Evolutionary conservation across 129 eudicot species (phyloP).

Genomic region (Silybum marianum): DNA sequence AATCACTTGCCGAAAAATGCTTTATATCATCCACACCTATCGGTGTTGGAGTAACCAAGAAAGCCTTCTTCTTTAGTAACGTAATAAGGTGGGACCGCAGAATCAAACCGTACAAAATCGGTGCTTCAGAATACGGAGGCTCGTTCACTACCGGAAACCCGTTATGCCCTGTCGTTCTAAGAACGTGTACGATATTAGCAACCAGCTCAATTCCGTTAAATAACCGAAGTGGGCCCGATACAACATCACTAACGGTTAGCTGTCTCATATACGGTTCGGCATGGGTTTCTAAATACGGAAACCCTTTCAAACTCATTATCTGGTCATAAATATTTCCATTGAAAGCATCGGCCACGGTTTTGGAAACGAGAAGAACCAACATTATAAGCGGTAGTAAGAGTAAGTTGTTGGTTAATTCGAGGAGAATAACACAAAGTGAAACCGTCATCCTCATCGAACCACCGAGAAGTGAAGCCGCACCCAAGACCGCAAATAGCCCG

Average conservation of each 20-base stretch:
- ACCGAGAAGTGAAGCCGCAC: constrained; percentile 91
- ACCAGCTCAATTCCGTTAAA: constrained; percentile 81
- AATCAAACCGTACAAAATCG: constrained; percentile 66
- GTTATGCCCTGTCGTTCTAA: constrained; percentile 68
- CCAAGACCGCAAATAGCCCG: constrained; percentile 87
- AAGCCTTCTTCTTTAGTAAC: constrained; percentile 68
- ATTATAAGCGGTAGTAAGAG: constrained; percentile 71
- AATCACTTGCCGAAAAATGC: constrained; percentile 64
- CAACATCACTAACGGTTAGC: constrained; percentile 78
- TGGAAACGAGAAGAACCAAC: constrained; percentile 87
- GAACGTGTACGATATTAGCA: constrained; percentile 65
- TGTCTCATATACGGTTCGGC: constrained; percentile 97
- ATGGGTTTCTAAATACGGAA: constrained; percentile 83
- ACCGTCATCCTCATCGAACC: constrained; percentile 97
- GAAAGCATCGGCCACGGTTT: constrained; percentile 84
- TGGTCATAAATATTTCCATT: constrained; percentile 72
- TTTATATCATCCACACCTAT: constrained; percentile 39
- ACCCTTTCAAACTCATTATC: constrained; percentile 73
- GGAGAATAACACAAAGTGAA: constrained; percentile 78
- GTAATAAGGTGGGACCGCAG: constrained; percentile 77
- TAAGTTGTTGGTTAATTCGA: constrained; percentile 82
- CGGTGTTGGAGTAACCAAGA: constrained; percentile 38
- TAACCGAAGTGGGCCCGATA: constrained; percentile 75
- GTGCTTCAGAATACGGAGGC: constrained; percentile 53
- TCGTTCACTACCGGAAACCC: constrained; percentile 87